A percentile compares a stretch with the other conserved stretches of the same genome.
Evolutionary conservation across 2,329 filamentous ascomycete species (phyloP).

Genomic region (Alternaria solani): DNA sequence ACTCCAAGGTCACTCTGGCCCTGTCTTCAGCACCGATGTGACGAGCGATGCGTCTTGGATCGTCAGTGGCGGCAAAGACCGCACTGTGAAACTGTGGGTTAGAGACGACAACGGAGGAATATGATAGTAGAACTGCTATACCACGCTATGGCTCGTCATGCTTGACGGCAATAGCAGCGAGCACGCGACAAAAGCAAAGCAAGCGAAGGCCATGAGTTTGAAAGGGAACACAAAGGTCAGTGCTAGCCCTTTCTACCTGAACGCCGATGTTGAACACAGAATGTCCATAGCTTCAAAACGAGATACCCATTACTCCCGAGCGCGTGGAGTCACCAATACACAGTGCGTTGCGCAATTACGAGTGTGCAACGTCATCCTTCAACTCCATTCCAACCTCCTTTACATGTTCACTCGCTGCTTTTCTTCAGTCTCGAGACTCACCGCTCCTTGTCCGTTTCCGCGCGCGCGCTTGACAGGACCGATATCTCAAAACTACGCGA

Average conservation of each 20-base stretch:
- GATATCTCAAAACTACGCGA: slow-evolving; percentile 1
- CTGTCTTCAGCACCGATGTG: slow-evolving; percentile 89
- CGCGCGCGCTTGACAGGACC: slow-evolving; percentile 3
- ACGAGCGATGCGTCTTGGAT: slow-evolving; percentile 90
- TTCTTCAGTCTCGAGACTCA: slow-evolving; percentile 5
- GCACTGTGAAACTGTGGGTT: slow-evolving; percentile 96
- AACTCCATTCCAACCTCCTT: slow-evolving; percentile 1
- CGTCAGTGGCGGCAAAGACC: slow-evolving; percentile 90
- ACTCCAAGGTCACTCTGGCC: slow-evolving; percentile 87
- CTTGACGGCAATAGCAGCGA: not conserved
- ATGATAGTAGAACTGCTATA: slow-evolving; percentile 25
- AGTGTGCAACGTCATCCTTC: slow-evolving; percentile 4
- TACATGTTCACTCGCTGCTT: slow-evolving; percentile 4
- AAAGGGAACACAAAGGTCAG: slow-evolving; percentile 20
- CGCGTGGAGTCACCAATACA: slow-evolving; percentile 17
- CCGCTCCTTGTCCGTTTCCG: slow-evolving; percentile 2
- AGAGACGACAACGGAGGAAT: slow-evolving; percentile 65
- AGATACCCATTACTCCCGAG: slow-evolving; percentile 27
- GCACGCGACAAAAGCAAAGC: slow-evolving; percentile 1
- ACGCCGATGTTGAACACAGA: slow-evolving; percentile 20
- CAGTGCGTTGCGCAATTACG: slow-evolving; percentile 9
- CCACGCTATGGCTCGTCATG: slow-evolving; percentile 1
- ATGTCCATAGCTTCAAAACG: slow-evolving; percentile 23
- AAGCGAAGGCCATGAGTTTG: slow-evolving; percentile 11
- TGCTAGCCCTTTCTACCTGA: slow-evolving; percentile 16